phyloP scores from a whole-genome alignment of 257 asterid genomes.

The Plantago elongata region DNA sequence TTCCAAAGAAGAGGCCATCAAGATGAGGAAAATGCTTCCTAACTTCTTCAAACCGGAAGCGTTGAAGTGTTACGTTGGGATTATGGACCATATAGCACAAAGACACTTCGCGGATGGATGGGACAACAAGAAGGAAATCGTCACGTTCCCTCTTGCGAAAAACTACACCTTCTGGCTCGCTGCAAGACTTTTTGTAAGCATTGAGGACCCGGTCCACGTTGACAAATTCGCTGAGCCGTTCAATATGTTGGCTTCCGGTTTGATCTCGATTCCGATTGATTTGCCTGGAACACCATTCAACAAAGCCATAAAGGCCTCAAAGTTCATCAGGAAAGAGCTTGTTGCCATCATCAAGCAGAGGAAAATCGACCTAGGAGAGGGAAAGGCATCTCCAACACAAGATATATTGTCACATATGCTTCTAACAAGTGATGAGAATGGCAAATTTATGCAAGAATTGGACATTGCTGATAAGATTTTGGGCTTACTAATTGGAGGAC shows the following conservation, averaged over 20 bases:
- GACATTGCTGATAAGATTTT: constrained; percentile 56
- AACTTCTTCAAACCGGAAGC: constrained; percentile 55
- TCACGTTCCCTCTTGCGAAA: constrained; percentile 40
- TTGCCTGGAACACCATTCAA: constrained; percentile 52
- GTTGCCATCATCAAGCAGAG: constrained; percentile 39
- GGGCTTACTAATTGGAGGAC: constrained; percentile 59
- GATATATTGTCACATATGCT: constrained; percentile 69
- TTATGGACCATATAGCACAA: constrained; percentile 46
- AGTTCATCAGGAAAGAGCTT: constrained; percentile 37
- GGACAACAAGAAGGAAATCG: constrained; percentile 41
- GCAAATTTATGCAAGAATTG: constrained; percentile 47
- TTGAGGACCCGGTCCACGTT: constrained; percentile 46
- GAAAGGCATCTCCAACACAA: constrained; percentile 36
- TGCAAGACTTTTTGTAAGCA: constrained; percentile 41
- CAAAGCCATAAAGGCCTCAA: constrained; percentile 46
- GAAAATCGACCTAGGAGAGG: constrained; percentile 40
- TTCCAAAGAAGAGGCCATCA: constrained; percentile 51
- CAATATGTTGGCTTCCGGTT: constrained; percentile 43
- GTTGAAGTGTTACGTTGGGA: constrained; percentile 46
- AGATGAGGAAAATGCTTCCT: constrained; percentile 60
- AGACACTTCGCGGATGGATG: constrained; percentile 38
- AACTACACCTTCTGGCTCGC: constrained; percentile 57
- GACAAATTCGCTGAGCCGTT: constrained; percentile 44
- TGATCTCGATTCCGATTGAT: constrained; percentile 47
- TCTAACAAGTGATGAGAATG: constrained; percentile 42